Evolutionary conservation across 441 rosid species (phyloP).

Genomic region (Gossypium aridum): DNA sequence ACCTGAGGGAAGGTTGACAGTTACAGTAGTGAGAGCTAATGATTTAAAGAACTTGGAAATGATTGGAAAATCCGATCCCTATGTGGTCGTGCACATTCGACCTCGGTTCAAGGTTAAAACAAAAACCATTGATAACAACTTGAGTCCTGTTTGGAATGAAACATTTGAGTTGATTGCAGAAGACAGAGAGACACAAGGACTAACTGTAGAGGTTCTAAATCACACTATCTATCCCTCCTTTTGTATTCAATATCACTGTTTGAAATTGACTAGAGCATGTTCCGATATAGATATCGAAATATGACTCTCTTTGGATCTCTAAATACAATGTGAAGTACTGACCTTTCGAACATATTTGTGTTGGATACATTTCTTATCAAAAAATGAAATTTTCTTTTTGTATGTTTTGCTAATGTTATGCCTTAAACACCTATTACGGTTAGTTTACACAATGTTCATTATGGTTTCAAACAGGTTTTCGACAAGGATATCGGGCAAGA

Average conservation of each 20-base stretch:
- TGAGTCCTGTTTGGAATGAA: conserved; percentile 89
- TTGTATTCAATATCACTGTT: not conserved
- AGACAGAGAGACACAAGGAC: conserved; percentile 92
- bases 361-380: not conserved
- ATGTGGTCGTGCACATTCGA: conserved; percentile 59
- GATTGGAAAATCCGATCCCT: conserved; percentile 98
- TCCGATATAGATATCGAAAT: not conserved
- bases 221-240: not conserved
- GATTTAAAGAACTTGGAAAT: conserved; percentile 94
- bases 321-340: too few species aligned
- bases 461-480: conserved; percentile 50
- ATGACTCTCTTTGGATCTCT: too few species aligned
- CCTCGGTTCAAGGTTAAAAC: conserved; percentile 87
- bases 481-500: conserved; percentile 93
- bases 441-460: not conserved
- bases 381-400: not conserved
- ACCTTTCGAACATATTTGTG: not conserved
- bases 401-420: not conserved
- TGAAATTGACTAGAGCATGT: not conserved
- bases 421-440: not conserved
- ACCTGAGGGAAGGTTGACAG: conserved; percentile 80
- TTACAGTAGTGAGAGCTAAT: conserved; percentile 62
- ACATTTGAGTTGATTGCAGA: conserved; percentile 81
- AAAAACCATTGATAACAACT: conserved; percentile 64
- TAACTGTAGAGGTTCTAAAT: conserved; percentile 56